A percentile compares a stretch with the other conserved stretches of the same genome.
phyloP scores from a whole-genome alignment of 768 basidiomycete species.

The Mycena kentingensis region DNA sequence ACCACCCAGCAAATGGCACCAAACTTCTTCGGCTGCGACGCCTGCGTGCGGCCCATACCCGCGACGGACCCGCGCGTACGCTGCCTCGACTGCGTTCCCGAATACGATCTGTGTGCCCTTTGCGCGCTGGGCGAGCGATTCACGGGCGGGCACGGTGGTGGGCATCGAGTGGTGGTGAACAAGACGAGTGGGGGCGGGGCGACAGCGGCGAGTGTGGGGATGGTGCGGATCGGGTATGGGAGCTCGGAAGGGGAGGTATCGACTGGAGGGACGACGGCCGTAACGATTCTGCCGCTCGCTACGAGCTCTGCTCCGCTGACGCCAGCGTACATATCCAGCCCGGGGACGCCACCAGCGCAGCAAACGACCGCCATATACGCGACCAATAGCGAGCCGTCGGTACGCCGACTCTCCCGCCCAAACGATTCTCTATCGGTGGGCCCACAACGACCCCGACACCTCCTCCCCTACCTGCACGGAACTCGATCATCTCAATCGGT shows the following conservation, averaged over 20 bases:
- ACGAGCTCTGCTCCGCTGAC: too few species aligned
- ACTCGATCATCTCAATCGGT: neutral
- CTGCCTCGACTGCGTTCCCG: constrained; percentile 2
- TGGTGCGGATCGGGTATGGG: neutral
- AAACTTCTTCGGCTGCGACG: constrained; percentile 3
- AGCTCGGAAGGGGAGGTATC: too few species aligned
- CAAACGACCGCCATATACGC: too few species aligned
- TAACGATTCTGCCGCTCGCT: too few species aligned
- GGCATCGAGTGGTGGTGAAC: neutral
- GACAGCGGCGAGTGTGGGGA: neutral
- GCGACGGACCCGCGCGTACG: constrained; percentile 1
- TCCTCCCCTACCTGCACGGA: neutral
- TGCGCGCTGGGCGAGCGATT: constrained; percentile 7
- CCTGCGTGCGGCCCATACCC: neutral
- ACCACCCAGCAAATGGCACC: constrained; percentile 3
- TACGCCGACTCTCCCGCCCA: neutral
- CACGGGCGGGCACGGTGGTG: neutral
- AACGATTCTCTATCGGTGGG: neutral
- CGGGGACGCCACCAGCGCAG: too few species aligned
- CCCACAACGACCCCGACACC: too few species aligned
- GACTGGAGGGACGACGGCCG: too few species aligned
- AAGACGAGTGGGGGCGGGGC: neutral
- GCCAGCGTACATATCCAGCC: too few species aligned
- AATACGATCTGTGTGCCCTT: constrained; percentile 6
- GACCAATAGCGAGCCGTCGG: too few species aligned